Percentiles rank a stretch among this genome's conserved stretches.
Conservation (phyloP, 148 eudicot genomes). For the Rhododendron simsii region DNA sequence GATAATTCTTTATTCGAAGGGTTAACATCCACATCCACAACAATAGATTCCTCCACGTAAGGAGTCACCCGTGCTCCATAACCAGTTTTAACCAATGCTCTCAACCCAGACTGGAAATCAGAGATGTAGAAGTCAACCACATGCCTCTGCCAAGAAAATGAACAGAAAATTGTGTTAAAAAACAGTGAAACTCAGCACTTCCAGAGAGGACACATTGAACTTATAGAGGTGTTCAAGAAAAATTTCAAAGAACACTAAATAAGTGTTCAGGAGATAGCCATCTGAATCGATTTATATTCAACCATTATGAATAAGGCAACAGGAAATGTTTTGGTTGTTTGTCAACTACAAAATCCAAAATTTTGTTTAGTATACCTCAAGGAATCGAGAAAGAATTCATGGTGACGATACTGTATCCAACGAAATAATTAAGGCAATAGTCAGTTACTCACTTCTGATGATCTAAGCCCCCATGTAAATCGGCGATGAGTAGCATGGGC, state of each 20-base stretch:
- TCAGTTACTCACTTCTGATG: slow-evolving; percentile 60
- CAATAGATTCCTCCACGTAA: slow-evolving; percentile 80
- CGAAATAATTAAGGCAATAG: background rate
- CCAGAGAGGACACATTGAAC: background rate
- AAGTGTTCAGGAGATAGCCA: background rate
- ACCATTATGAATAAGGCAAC: background rate
- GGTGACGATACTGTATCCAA: background rate
- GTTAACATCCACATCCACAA: slow-evolving; percentile 68
- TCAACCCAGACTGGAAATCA: slow-evolving; percentile 92
- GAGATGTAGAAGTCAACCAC: slow-evolving; percentile 94
- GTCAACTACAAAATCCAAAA: background rate
- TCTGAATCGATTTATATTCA: background rate
- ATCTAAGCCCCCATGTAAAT: slow-evolving; percentile 86
- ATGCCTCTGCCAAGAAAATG: slow-evolving; percentile 59
- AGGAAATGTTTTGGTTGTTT: background rate
- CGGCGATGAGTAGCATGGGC: slow-evolving; percentile 83
- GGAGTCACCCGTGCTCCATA: slow-evolving; percentile 88
- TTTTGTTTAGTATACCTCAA: background rate
- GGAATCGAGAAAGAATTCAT: background rate
- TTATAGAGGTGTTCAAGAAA: background rate
- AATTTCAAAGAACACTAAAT: background rate
- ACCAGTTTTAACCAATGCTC: slow-evolving; percentile 92
- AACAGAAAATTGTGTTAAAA: background rate
- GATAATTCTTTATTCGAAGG: slow-evolving; percentile 65
- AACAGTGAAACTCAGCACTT: background rate